Evolutionary conservation across 257 asterid genomes (phyloP), one percentile per base, ranked within the genome.

Genomic region (Knoxia roxburghii): DNA sequence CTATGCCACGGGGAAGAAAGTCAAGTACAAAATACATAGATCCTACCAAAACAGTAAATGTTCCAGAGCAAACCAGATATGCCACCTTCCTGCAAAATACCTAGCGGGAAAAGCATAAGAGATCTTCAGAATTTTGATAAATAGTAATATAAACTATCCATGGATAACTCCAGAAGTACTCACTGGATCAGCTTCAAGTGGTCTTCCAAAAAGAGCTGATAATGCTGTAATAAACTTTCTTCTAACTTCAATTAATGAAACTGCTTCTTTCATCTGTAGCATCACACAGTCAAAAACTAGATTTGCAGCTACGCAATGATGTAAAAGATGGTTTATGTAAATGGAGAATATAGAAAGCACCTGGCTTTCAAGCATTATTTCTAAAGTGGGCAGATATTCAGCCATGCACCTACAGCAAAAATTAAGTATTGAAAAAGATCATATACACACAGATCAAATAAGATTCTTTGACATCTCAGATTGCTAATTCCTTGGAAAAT

Each of bases 121-220:
- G 52, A 64, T 24, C 12, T 48, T 64, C n/a, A 65, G 70, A 61
- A 62, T 65, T 70, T 66, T 43, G 13, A 39, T 24, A 73, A 74
- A 30, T 57, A 53, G 20, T 54, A 75, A 59, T 21, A 30, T 23
- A 69, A 24, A 45, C 23, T 37, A 77, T 33, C 15, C 33, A 13
- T 23, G 71, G 68, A 45, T 57, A 39, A 33, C 68, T 77, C 53
- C 71, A 62, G 71, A 65, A 63, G 29, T 61, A 66, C 88, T 62
- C 49, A 94, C 99, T 64, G 93, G 85, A 84, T 94, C 97, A 64
- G 92, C 93, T 82, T 90, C 99, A 68, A 90, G 32, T 18, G 97
- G 96, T 71, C 96, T 82, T 72, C 99, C 97, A 65, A 94, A 78
- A 65, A 62, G 80, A 71, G 91, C 90, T 60, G 77, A 89, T 82